Conservation (phyloP, 73 alveolate genomes). For the Effrenium voratum region DNA sequence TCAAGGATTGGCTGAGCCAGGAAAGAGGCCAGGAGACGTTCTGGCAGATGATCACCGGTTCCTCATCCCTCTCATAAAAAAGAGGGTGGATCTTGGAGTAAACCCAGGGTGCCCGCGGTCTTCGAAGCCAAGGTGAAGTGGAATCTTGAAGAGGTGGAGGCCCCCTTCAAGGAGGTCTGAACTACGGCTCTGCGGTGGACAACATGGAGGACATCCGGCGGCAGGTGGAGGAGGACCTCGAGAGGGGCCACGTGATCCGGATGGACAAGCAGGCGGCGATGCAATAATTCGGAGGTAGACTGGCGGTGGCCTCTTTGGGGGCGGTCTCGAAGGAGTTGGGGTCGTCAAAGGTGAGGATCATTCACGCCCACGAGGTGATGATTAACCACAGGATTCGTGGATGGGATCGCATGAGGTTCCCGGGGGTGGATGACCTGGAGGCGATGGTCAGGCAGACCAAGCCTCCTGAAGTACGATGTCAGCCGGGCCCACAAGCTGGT, state of each 20-base stretch:
- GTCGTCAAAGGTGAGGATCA: not conserved
- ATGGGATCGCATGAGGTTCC: not conserved
- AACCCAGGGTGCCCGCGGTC: no score
- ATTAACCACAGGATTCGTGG: not conserved
- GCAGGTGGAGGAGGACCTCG: slow-evolving; percentile 24
- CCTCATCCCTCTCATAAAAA: no score
- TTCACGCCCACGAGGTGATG: not conserved
- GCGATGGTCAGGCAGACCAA: not conserved
- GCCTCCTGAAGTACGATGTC: not conserved
- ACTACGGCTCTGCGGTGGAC: not conserved
- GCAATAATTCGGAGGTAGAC: not conserved
- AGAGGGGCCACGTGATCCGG: not conserved
- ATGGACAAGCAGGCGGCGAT: not conserved
- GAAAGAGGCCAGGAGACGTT: no score
- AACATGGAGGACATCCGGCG: not conserved
- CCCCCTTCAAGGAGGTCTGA: not conserved
- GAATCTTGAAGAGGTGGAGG: not conserved
- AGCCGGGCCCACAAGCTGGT: not conserved
- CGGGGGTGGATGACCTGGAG: slow-evolving; percentile 16
- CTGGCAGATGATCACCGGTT: no score
- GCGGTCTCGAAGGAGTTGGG: slow-evolving; percentile 8
- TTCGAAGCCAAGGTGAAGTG: slow-evolving; percentile 9
- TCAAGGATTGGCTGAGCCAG: no score
- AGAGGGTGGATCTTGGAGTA: no score
- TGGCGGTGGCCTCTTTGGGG: not conserved